Base-by-base conservation (phyloP, 352 stramenopile species). In the Pythium dissimile region DNA sequence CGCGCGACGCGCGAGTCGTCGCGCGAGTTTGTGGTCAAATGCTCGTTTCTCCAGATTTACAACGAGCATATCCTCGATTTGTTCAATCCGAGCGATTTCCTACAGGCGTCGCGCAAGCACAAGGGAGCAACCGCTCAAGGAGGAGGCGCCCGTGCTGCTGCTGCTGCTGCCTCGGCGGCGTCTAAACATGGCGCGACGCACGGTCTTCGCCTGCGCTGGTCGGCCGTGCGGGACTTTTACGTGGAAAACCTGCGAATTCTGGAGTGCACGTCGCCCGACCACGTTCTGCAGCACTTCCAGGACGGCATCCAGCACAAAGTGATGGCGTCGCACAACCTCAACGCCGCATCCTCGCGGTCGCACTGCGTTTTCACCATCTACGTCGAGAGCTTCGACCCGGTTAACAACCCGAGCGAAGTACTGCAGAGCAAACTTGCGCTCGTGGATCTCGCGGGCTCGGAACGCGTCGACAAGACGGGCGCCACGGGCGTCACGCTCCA, bases 371-470 rank as follows among this genome's bases (percentile, higher is more conserved):
- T 79, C 57, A 84, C 73, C 27, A 42, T 84, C 26, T 84, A 80
- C 48, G 69, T 84, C 30, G 73, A 84, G 50, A 84, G 73, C 41
- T 58, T 68, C n/a, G 66, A 78, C 27, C 50, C 66, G 11, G 49
- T 50, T 5, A 59, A 54, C 15, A 74, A 62, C 47, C 50, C 68
- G 7, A 69, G 60, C 43, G 66, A 84, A 16, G 46, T 80, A 5
- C 46, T 76, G 5, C 65, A 78, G 11, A 79, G 71, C 48, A 84
- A 84, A 21, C 71, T 84, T n/a, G 71, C 71, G 37, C 62, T 84
- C 10, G 78, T 87, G 2, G 78, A 88, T 42, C 66, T 88, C n/a
- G 78, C 78, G 1, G 75, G 78, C 9, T 87, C 76, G 0, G 78
- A 88, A 54, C 72, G 77, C 10, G 65, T 87, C 24, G 67, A 77